A percentile compares a stretch with the other conserved stretches of the same genome.
These are phyloP conservation scores for Arxiozyma heterogenica DNA, from an alignment of 1,139 yeast species.

Conservation along the genomic window DNA sequence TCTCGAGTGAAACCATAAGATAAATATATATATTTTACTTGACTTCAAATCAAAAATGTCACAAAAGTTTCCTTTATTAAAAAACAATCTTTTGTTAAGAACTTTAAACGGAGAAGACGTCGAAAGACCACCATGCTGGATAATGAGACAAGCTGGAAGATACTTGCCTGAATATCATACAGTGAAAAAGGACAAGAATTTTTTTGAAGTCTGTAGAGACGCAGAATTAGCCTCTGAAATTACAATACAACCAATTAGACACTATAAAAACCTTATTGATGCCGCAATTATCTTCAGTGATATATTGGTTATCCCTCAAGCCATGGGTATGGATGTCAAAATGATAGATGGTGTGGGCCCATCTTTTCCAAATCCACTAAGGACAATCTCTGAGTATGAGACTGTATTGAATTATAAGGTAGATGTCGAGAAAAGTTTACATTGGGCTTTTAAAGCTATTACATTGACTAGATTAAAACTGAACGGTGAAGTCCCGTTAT, in stretches of 20 bases:
- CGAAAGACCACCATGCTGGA: slow-evolving; percentile 97
- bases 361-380: slow-evolving; percentile 77
- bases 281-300: slow-evolving; percentile 97
- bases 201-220: slow-evolving; percentile 86
- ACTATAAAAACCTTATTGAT: slow-evolving; percentile 79
- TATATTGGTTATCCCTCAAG: slow-evolving; percentile 93
- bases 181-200: slow-evolving; percentile 79
- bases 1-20: no score
- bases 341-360: slow-evolving; percentile 97
- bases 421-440: slow-evolving; percentile 68
- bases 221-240: slow-evolving; percentile 89
- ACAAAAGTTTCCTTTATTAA: slow-evolving; percentile 51
- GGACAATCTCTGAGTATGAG: slow-evolving; percentile 59
- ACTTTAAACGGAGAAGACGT: slow-evolving; percentile 83
- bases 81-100: slow-evolving; percentile 81
- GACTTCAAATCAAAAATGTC: background rate
- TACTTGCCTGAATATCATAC: slow-evolving; percentile 85
- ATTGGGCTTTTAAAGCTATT: slow-evolving; percentile 91
- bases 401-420: slow-evolving; percentile 47
- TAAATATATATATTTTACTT: background rate
- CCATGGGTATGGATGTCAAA: slow-evolving; percentile 91
- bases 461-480: slow-evolving; percentile 77
- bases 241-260: slow-evolving; percentile 92
- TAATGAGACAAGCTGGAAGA: slow-evolving; percentile 57
- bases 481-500: slow-evolving; percentile 82